These are phyloP conservation scores for Thalassiosira mediterranea DNA, from an alignment of 352 stramenopile species.

Conservation along the genomic window DNA sequence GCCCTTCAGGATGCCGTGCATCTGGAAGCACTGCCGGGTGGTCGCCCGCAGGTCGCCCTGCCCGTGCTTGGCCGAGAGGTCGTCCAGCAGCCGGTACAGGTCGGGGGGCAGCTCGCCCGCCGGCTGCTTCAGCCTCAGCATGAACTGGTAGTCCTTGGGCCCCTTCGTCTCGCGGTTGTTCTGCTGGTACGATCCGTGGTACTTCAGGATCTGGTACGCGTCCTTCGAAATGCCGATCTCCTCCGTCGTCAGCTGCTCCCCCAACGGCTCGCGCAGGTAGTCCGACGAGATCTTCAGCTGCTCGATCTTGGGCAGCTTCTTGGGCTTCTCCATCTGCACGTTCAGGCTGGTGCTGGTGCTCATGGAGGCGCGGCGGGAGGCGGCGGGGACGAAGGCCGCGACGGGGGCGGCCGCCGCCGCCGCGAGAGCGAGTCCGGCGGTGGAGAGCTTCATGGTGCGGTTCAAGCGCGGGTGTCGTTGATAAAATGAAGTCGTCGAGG, in stretches of 20 bases:
- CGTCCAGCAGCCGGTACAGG: constrained; percentile 93
- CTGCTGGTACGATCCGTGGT: constrained; percentile 98
- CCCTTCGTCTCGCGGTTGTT: constrained; percentile 90
- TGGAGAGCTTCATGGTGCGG: constrained; percentile 46
- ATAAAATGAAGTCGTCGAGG: too few relatives aligned
- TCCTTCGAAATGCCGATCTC: constrained; percentile 87
- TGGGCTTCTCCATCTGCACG: constrained; percentile 76
- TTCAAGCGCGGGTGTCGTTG: too few relatives aligned
- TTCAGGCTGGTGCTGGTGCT: constrained; percentile 33
- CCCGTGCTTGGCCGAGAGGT: constrained; percentile 91
- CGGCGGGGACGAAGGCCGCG: too few relatives aligned
- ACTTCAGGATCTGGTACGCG: constrained; percentile 92
- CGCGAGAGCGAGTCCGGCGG: constrained; percentile 21
- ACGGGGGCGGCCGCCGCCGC: not conserved
- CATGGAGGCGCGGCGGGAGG: not conserved
- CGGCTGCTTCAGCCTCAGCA: constrained; percentile 96
- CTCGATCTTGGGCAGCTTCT: constrained; percentile 81
- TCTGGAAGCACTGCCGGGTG: constrained; percentile 94
- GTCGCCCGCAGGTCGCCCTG: constrained; percentile 95
- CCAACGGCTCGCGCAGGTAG: constrained; percentile 72
- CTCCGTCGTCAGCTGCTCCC: constrained; percentile 83
- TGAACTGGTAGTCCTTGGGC: constrained; percentile 95
- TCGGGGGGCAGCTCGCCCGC: constrained; percentile 91
- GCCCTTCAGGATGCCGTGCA: constrained; percentile 96
- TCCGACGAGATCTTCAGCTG: constrained; percentile 70